Evolutionary conservation across 2,329 filamentous ascomycete genomes (phyloP).

Genomic region (Diaporthe sp.): DNA sequence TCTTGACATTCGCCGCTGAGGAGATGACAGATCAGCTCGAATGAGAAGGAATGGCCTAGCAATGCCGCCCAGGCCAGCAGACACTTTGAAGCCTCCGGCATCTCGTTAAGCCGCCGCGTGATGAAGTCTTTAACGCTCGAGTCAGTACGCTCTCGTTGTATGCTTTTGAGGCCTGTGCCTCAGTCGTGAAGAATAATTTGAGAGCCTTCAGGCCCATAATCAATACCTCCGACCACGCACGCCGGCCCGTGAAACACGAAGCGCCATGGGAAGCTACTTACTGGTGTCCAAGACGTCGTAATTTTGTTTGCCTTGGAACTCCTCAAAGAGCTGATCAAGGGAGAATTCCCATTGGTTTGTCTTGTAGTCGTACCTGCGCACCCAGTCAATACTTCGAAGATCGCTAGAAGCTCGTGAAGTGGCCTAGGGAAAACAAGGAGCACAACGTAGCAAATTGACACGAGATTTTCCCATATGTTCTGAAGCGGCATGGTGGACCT

Average conservation of each 20-base stretch:
- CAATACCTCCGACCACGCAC: neutral
- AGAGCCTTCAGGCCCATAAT: no score
- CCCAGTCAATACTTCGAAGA: neutral
- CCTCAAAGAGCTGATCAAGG: slow-evolving; percentile 84
- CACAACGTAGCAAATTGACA: neutral
- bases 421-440: no score
- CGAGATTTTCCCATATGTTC: no score
- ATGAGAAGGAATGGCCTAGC: slow-evolving; percentile 85
- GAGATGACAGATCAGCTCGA: slow-evolving; percentile 80
- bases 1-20: slow-evolving; percentile 79
- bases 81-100: slow-evolving; percentile 78
- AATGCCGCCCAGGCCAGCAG: slow-evolving; percentile 90
- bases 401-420: neutral
- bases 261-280: neutral
- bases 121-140: slow-evolving; percentile 70
- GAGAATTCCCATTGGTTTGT: slow-evolving; percentile 86
- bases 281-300: slow-evolving; percentile 82
- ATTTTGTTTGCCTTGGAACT: slow-evolving; percentile 83
- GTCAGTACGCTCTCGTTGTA: neutral
- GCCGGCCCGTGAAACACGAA: neutral
- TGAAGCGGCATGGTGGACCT: neutral
- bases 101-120: slow-evolving; percentile 78
- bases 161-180: neutral
- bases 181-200: neutral
- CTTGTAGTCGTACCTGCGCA: slow-evolving; percentile 70